Base-by-base conservation (phyloP, 306 rosid species). In the Dryas alaskensis region DNA sequence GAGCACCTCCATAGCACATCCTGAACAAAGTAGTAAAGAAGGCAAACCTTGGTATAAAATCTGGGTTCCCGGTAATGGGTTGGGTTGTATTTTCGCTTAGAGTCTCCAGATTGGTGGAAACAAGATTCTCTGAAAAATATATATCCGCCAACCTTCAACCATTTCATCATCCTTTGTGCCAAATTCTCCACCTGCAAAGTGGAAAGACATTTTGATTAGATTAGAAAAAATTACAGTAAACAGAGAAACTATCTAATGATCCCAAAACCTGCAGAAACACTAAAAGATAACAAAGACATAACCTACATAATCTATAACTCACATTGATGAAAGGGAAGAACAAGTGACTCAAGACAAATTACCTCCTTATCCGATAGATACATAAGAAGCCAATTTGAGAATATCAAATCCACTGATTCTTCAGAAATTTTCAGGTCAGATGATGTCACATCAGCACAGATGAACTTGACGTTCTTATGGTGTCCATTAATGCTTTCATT, bases 301-400 rank as follows among this genome's bases (percentile, higher is more conserved):
- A 31, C 37, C 37, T 31, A 31, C 37, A 31, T 31, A 31, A 31
- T 31, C 37, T 31, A 1, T 31, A 31, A 31, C 37, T 31, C 37
- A 31, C 37, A 22, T 48, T 31, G 4, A 13, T 8, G 47, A 50
- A 49, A 11, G 25, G 44, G 8, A 67, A 48, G 25, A 48, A 39
- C 17, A 12, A 5, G 57, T 67, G 57, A 50, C 54, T 54, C 37
- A 51, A 63, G 2, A 50, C 50, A 17, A 17, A 10, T 86, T 73
- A 92, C 99, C 97, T 94, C 99, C 8, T 17, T 73, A 77, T 94
- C 97, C 58, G 97, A 88, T 69, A 94, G 89, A 83, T 94, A 94
- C 99, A 94, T 94, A 43, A 94, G 99, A 65, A 94, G 76, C 99
- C 99, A 94, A 72, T 94, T 94, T 13, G 99, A 94, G 93, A 94